Base-by-base conservation (phyloP, 805 yeast genomes). In the Phaffomyces antillensis region DNA sequence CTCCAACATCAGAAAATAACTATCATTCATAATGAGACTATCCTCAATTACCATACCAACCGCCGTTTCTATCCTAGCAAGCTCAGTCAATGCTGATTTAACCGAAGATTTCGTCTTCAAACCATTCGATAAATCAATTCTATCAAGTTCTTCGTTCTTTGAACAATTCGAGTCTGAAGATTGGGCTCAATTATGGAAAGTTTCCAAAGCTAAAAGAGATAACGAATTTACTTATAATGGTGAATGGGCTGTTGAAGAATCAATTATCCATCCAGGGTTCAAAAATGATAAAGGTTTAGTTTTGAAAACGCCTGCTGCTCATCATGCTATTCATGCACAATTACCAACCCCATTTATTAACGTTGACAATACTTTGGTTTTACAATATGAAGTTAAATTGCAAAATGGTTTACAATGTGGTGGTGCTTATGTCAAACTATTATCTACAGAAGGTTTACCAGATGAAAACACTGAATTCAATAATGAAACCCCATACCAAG, bases 371-470 rank as follows among this genome's bases (percentile, higher is more conserved):
- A 80, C 87, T 15, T 69, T 90, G 50, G 96, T 90, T 10, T 66
- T 88, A 36, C 97, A 90, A 66, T 90, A 87, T 63, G 97, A 90
- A 64, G 86, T 87, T 44, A 89, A 89, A 66, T 65, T 82, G 36
- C 96, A 90, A 67, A 71, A 83, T 36, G 86, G 86, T 10, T 67
- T 88, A 45, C 71, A 71, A 38, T 90, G 97, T 65, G 95, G 96
- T 40, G 97, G 97, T 44, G 91, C 95, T 2, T 90, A 89, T 65
- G 62, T 90, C 52, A 90, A 90, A 68, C 68, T 90, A 38, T 64
- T 90, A 44, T 70, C 79, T 58, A 61, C 62, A 3, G 63, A 65
- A 11, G 74, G 70, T 8, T 55, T 63, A 4, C 58, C 63, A 15
- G 49, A 65, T 37, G 69, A 60, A 1, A 63, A 60, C 10, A 56